phyloP scores from a whole-genome alignment of 176 grass and related monocot species.

The Panicum miliaceum region DNA sequence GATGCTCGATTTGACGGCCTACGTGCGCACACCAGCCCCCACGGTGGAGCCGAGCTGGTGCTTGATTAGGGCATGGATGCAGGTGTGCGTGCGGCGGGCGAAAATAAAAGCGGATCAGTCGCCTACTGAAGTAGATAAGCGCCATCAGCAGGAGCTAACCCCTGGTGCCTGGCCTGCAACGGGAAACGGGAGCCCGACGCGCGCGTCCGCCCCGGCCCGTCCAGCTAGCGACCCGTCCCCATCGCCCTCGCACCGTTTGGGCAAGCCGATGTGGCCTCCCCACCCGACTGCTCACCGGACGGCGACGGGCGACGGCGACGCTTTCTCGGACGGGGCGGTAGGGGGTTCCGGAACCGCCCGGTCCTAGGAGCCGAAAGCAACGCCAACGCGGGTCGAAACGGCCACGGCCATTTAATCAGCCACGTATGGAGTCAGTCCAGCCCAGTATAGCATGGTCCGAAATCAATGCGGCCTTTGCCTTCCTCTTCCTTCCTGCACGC shows the following conservation, averaged over 20 bases:
- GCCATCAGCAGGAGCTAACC: constrained; percentile 25
- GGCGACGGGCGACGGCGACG: constrained; percentile 23
- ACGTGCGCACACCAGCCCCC: background rate
- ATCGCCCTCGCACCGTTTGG: constrained; percentile 15
- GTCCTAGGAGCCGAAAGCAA: constrained; percentile 48
- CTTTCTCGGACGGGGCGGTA: background rate
- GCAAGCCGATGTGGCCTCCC: constrained; percentile 35
- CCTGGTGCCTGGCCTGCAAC: constrained; percentile 19
- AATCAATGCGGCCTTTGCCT: background rate
- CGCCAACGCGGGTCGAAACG: constrained; percentile 20
- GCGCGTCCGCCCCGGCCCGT: too few species aligned
- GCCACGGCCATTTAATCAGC: constrained; percentile 2
- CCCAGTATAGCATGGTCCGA: background rate
- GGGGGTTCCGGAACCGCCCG: constrained; percentile 29
- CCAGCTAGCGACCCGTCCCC: background rate
- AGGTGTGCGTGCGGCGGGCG: background rate
- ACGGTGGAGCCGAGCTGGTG: too few species aligned
- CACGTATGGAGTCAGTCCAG: background rate
- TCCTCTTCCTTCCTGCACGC: background rate
- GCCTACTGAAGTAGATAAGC: constrained; percentile 42
- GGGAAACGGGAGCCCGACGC: constrained; percentile 39
- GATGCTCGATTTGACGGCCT: background rate
- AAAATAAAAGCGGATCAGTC: constrained; percentile 23
- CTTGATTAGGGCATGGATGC: constrained; percentile 35
- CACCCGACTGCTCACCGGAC: constrained; percentile 3